Base-by-base conservation (phyloP, 495 filamentous ascomycete species). In the Penicillium odoratum region DNA sequence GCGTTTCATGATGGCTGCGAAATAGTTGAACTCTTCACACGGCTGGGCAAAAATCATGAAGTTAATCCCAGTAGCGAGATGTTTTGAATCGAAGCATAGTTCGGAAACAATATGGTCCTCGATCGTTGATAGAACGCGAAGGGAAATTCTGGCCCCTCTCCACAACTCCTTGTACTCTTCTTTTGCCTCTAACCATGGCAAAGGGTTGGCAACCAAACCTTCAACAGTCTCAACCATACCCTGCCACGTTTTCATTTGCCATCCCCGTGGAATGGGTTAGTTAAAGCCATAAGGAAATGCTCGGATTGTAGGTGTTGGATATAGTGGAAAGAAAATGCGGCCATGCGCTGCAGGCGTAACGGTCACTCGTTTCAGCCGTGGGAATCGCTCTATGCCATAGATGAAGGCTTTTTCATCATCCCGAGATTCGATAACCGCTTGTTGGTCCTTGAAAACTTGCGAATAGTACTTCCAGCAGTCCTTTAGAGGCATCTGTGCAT, bases 271-370 rank as follows among this genome's bases (percentile, higher is more conserved):
- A 51, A 71, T 64, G 7, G 63, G 65, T 47, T 74, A 74, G 49
- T 70, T 69, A 26, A 71, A 71, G 28, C 61, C 65, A 31, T 52
- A 53, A 46, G 69, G 67, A 44, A 74, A 70, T 34, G 53, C 53
- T 34, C 65, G 67, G 28, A 74, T 72, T 62, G 67, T 72, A n/a
- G 67, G 67, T 26, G 69, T 74, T 50, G 67, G 55, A 49, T 72
- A 72, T n/a, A 70, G 45, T 25, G 69, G 69, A 28, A 55, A 18
- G 50, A 64, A 69, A 4, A 66, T 30, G 53, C 58, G 59, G 21
- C 71, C 65, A 44, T 72, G 69, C 1, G 67, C 62, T 25, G 65
- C 65, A 48, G 67, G 62, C 21, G 71, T 72, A 47, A 74, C 44
- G 18, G 63, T 67, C 40, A 74, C 52, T 50, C 58, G 58, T 46